Base-by-base conservation (phyloP, 2,329 filamentous ascomycete genomes). In the Sclerotinia sclerotiorum region DNA sequence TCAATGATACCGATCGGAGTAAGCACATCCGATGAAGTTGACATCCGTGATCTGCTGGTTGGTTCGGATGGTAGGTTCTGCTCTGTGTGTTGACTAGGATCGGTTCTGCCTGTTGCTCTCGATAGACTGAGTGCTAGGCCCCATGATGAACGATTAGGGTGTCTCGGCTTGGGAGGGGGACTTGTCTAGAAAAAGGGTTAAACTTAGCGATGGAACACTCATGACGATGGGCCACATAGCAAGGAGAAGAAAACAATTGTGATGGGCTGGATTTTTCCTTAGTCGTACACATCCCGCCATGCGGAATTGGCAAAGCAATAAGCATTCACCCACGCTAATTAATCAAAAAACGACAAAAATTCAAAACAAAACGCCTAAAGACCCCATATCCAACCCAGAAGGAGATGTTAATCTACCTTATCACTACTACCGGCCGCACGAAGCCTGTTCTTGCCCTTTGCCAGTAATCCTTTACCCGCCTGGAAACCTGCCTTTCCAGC, bases 391-490 rank as follows among this genome's bases (percentile, higher is more conserved):
- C 73, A 71, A 73, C 71, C 72, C 69, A 69, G 63, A 77, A 78
- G 76, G 76, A 78, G 76, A 80, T 82, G 88, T 84, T 82, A 88
- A 92, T 93, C 77, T 91, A 94, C 91, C 92, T 96, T 96, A 80
- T 95, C 92, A 77, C 88, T 87, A 72, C 86, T 86, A 77, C 84
- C 86, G 71, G 85, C 71, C 68, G 74, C 73, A 62, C 73, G 83
- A 78, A 97, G 88, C 80, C 92, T 94, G 81, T 87, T 94, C 81
- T 91, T 94, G 73, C 94, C 92, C 81, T 97, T 97, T 73, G 91
- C 93, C 79, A 97, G 89, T 72, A 97, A 80, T 65, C 94, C 94
- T 82, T 97, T 97, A 61, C 94, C 93, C 52, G 93, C 92, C 77
- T 92, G 60, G 46, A 63, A 63, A 27, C 60, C 60, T 69, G 93